A percentile compares a stretch with the other conserved stretches of the same genome.
These are phyloP conservation scores for Dittrichia graveolens DNA, from an alignment of 129 eudicot species.

Conservation along the genomic window DNA sequence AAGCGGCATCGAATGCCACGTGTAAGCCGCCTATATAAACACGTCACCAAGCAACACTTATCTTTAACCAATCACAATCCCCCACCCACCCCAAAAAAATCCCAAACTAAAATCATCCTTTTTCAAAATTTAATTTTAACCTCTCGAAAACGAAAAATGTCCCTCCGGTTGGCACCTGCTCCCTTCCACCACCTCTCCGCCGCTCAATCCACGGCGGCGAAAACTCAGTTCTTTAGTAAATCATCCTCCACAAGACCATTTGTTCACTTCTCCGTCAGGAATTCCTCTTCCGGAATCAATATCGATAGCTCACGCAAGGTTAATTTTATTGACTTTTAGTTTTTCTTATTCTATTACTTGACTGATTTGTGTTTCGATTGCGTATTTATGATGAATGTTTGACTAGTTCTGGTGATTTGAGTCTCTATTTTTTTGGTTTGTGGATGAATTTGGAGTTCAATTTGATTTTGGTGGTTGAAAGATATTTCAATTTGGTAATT, in stretches of 20 bases:
- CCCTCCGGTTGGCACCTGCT: constrained; percentile 26
- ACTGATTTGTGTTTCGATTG: background rate
- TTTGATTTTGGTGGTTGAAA: background rate
- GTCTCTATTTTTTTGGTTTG: background rate
- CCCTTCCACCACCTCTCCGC: constrained; percentile 29
- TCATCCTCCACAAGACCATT: constrained; percentile 15
- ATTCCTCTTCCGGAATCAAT: constrained; percentile 25
- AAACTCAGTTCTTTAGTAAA: constrained; percentile 8
- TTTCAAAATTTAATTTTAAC: background rate
- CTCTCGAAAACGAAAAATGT: constrained; percentile 20
- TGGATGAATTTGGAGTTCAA: background rate
- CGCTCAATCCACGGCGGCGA: constrained; percentile 10
- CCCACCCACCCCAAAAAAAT: too few species aligned
- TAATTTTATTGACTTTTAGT: background rate
- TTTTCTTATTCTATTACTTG: background rate
- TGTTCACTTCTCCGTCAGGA: constrained; percentile 25
- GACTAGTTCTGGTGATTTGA: background rate
- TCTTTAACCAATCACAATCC: constrained; percentile 6
- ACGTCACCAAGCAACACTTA: constrained; percentile 16
- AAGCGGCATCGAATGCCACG: background rate
- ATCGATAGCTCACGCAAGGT: constrained; percentile 39
- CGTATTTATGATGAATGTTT: constrained; percentile 5
- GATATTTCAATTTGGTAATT: background rate
- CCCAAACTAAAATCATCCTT: background rate
- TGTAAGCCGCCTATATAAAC: background rate